phyloP scores from a whole-genome alignment of 129 eudicot species.

The Chrysanthemum seticuspe region DNA sequence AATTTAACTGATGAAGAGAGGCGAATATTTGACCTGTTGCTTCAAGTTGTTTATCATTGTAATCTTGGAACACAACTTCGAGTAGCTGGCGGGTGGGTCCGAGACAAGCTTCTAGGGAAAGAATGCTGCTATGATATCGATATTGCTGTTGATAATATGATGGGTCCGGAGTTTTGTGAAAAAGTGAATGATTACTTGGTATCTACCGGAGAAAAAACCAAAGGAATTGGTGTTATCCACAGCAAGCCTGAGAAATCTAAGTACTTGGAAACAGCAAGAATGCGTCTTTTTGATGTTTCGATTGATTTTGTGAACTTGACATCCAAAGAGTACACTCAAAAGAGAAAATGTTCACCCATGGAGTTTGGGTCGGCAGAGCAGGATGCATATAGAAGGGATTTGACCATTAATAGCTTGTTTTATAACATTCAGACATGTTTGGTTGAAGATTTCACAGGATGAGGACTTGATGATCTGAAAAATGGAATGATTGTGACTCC shows the following conservation, averaged over 20 bases:
- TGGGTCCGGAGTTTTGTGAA: constrained; percentile 50
- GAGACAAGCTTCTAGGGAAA: background rate
- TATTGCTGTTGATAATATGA: constrained; percentile 77
- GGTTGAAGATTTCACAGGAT: no score
- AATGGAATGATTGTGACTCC: no score
- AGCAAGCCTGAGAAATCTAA: constrained; percentile 96
- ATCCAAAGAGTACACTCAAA: constrained; percentile 29
- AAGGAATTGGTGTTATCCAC: constrained; percentile 66
- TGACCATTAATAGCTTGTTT: no score
- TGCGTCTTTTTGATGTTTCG: constrained; percentile 74
- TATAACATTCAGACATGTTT: no score
- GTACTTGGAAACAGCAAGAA: constrained; percentile 90
- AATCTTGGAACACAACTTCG: no score
- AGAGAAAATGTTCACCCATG: constrained; percentile 35
- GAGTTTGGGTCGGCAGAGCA: constrained; percentile 86
- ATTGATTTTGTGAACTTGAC: constrained; percentile 80
- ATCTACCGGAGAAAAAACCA: constrained; percentile 53
- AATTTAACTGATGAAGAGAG: no score
- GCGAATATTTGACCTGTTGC: no score
- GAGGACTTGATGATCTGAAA: no score
- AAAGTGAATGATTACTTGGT: constrained; percentile 71
- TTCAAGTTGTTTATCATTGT: no score
- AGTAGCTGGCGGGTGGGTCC: no score
- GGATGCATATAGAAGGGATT: constrained; percentile 78
- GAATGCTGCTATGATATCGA: constrained; percentile 67